Evolutionary conservation across 441 rosid species (phyloP), one percentile per base, ranked within the genome.

Genomic region (Adansonia gregorii): DNA sequence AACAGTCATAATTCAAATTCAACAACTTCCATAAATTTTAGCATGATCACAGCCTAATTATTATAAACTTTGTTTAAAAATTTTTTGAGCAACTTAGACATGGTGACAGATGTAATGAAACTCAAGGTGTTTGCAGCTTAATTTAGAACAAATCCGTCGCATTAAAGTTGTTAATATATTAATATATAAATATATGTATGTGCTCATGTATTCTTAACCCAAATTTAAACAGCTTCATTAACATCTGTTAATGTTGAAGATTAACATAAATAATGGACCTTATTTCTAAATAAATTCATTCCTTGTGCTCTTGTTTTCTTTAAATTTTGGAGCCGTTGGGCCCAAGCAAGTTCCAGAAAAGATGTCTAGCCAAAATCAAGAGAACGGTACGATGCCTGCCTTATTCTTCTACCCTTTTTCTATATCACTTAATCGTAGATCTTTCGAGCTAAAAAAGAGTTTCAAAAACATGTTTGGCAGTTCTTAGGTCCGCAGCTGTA

Each of bases 291-390:
- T 20, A 49, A 72, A 31, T 17, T 35, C 2, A 35, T 1, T 43
- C n/a, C 45, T 51, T 15, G 48, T 24, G 6, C 35, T 75, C 20
- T 66, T 72, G 61, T 73, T 71, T 31, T 68, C 35, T 41, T 56
- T 27, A 43, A 75, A 83, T 9, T 69, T 61, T 77, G 85, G 76
- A 87, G 79, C 45, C 70, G 60, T 45, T 39, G 12, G 79, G 83
- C 65, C 65, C 60, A 24, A 55, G 6, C 39, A 77, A 81, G 7
- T 60, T 74, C 39, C 84, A 84, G 24, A 88, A 87, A 76, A 85
- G 63, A 51, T 49, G 80, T 67, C 83, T 89, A 11, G 73, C 82
- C 3, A 82, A 79, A 73, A 27, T 90, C 74, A 94, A 91, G 78
- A 81, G 85, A 79, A 64, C 80, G 77, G 39, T 84, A 15, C 65